Evolutionary conservation across 805 yeast genomes (phyloP).

Genomic region (Saccharomycopsis capsularis): DNA sequence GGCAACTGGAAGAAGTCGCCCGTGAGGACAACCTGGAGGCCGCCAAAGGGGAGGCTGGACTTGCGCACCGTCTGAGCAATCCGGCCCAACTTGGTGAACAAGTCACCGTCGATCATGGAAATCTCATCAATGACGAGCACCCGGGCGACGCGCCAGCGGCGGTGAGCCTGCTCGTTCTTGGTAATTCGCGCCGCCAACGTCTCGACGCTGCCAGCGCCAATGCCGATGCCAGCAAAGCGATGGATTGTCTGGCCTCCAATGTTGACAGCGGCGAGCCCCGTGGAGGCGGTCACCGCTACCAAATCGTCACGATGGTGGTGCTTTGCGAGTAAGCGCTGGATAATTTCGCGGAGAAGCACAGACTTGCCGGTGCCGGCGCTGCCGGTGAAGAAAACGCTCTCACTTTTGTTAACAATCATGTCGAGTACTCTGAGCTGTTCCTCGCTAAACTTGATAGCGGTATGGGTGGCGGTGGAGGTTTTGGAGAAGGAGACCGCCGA

Average conservation of each 20-base stretch:
- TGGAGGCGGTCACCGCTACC: conserved; percentile 90
- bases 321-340: conserved; percentile 40
- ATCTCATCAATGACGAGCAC: conserved; percentile 87
- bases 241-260: conserved; percentile 89
- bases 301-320: conserved; percentile 36
- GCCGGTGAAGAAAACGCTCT: conserved; percentile 69
- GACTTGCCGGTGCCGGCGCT: conserved; percentile 89
- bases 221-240: conserved; percentile 78
- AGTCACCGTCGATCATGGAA: conserved; percentile 82
- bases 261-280: conserved; percentile 93
- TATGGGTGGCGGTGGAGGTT: neutral
- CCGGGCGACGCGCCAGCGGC: conserved; percentile 59
- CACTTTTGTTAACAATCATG: conserved; percentile 41
- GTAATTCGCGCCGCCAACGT: conserved; percentile 43
- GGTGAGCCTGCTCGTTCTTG: conserved; percentile 35
- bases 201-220: conserved; percentile 50
- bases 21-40: conserved; percentile 78
- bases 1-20: conserved; percentile 98
- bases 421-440: conserved; percentile 51
- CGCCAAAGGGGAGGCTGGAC: conserved; percentile 72
- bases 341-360: conserved; percentile 56
- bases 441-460: conserved; percentile 27
- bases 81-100: conserved; percentile 67
- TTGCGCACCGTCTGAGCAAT: conserved; percentile 56
- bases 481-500: neutral